phyloP scores from a whole-genome alignment of 106 monocot genomes.

The Allium cepa region DNA sequence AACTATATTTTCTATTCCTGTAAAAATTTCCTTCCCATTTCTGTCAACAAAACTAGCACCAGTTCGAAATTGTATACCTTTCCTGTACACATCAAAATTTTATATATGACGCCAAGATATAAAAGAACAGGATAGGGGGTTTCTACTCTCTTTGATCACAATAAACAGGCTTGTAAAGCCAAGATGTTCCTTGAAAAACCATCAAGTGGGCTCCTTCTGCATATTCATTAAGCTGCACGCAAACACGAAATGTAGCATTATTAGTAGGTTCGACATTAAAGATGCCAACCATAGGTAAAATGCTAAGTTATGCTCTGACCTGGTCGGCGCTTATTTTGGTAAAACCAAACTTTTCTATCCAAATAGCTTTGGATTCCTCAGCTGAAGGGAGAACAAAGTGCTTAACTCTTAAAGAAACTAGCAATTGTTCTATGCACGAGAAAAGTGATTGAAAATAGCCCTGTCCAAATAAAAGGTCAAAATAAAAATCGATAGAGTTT shows the following conservation, averaged over 20 bases:
- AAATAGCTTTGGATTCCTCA: slow-evolving; percentile 89
- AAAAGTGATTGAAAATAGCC: slow-evolving; percentile 92
- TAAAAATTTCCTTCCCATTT: too few relatives aligned
- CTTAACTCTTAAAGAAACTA: slow-evolving; percentile 61
- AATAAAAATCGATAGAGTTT: background rate
- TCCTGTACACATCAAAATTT: too few relatives aligned
- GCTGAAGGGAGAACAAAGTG: slow-evolving; percentile 92
- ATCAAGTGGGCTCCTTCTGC: slow-evolving; percentile 43
- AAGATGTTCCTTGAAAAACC: slow-evolving; percentile 49
- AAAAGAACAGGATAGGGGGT: too few relatives aligned
- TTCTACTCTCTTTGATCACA: background rate
- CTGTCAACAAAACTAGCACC: too few relatives aligned
- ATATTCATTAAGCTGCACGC: slow-evolving; percentile 30
- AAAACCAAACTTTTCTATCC: slow-evolving; percentile 92
- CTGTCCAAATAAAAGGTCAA: slow-evolving; percentile 18
- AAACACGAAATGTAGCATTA: background rate
- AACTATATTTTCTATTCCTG: too few relatives aligned
- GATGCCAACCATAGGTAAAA: too few relatives aligned
- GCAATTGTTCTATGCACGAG: slow-evolving; percentile 67
- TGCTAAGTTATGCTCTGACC: slow-evolving; percentile 18
- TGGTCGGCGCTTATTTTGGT: slow-evolving; percentile 47
- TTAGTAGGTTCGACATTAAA: too few relatives aligned
- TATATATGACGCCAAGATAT: too few relatives aligned
- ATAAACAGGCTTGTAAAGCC: slow-evolving; percentile 38
- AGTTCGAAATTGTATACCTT: too few relatives aligned